A percentile compares a stretch with the other conserved stretches of the same genome.
Evolutionary conservation across 2,329 filamentous ascomycete genomes (phyloP).

Genomic region (Pseudogymnoascus sp.): DNA sequence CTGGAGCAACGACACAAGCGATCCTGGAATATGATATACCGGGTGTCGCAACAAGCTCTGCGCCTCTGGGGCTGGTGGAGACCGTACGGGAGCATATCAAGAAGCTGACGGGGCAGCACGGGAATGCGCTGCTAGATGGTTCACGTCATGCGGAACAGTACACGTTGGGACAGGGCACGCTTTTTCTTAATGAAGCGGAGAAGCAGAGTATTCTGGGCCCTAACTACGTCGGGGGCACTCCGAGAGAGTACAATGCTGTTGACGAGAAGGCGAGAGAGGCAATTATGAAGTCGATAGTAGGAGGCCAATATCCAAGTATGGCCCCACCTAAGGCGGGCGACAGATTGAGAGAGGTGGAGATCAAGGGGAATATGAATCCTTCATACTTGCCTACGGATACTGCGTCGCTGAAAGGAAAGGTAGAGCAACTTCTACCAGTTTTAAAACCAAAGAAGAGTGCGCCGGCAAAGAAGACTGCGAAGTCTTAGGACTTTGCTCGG

Average conservation of each 20-base stretch:
- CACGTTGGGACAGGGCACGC: background rate
- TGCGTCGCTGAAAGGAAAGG: constrained; percentile 23
- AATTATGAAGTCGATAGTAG: constrained; percentile 21
- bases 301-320: constrained; percentile 24
- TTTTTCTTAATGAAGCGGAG: constrained; percentile 10
- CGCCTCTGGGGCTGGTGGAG: constrained; percentile 19
- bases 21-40: constrained; percentile 19
- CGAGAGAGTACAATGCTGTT: background rate
- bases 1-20: constrained; percentile 19
- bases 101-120: constrained; percentile 18
- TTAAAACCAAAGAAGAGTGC: constrained; percentile 3
- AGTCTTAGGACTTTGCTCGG: background rate
- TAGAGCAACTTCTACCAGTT: constrained; percentile 22
- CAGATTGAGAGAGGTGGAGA: constrained; percentile 20
- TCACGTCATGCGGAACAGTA: constrained; percentile 6
- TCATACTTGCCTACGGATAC: constrained; percentile 25
- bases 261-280: background rate
- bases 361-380: constrained; percentile 24
- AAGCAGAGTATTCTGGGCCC: constrained; percentile 3
- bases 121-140: background rate
- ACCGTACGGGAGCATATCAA: constrained; percentile 22
- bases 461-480: background rate
- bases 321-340: constrained; percentile 15
- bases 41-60: constrained; percentile 18
- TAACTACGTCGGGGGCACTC: background rate